These are phyloP conservation scores for Fusarium algeriense DNA, from an alignment of 2,329 filamentous ascomycete species.

Conservation along the genomic window DNA sequence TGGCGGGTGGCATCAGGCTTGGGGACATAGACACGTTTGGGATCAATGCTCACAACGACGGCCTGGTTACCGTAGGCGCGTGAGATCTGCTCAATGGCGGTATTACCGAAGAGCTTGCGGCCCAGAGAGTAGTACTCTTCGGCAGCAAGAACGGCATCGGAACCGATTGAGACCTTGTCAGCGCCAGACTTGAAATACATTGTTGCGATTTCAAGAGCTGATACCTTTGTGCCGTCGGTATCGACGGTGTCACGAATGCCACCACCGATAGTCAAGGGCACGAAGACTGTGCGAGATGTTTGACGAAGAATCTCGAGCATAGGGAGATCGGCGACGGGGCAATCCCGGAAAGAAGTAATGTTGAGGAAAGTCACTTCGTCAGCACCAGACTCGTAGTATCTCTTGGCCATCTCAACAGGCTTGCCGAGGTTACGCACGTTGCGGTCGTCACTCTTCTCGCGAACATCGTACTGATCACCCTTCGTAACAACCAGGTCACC, in stretches of 20 bases:
- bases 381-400: conserved; percentile 95
- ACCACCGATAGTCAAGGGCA: conserved; percentile 94
- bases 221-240: conserved; percentile 85
- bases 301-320: conserved; percentile 94
- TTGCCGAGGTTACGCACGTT: conserved; percentile 93
- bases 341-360: conserved; percentile 98
- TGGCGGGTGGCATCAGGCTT: conserved; percentile 79
- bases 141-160: conserved; percentile 91
- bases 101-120: conserved; percentile 78
- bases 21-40: conserved; percentile 88
- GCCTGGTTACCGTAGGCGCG: conserved; percentile 95
- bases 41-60: conserved; percentile 95
- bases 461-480: conserved; percentile 98
- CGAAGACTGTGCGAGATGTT: conserved; percentile 92
- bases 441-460: conserved; percentile 79
- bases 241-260: conserved; percentile 95
- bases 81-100: conserved; percentile 96
- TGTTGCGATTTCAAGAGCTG: conserved; percentile 90
- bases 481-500: conserved; percentile 98
- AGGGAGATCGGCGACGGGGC: conserved; percentile 88
- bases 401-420: conserved; percentile 91
- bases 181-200: conserved; percentile 98
- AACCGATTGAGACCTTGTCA: conserved; percentile 97
- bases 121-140: conserved; percentile 87
- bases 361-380: conserved; percentile 98